A percentile compares a stretch with the other conserved stretches of the same genome.
These are phyloP conservation scores for Diaporthe citriasiana DNA, from an alignment of 2,329 filamentous ascomycete species.

Conservation along the genomic window DNA sequence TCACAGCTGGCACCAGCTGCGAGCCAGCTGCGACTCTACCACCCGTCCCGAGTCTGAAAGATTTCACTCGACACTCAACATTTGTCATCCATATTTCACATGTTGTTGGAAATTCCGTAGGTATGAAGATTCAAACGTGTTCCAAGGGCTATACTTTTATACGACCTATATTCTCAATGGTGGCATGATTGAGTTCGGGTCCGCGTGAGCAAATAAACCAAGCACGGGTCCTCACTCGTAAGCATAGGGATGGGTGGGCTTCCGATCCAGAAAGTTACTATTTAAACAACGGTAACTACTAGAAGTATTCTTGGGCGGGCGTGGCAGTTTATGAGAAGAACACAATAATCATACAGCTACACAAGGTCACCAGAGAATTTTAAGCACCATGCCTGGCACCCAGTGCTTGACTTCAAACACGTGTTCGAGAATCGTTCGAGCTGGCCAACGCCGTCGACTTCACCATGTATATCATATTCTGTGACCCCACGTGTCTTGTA, in stretches of 20 bases:
- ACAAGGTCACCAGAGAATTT: too few species aligned
- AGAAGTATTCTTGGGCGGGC: not conserved
- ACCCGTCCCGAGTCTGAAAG: too few species aligned
- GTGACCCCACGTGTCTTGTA: not conserved
- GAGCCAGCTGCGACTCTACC: not conserved
- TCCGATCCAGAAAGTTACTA: not conserved
- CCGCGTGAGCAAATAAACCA: not conserved
- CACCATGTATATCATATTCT: not conserved
- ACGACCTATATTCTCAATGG: not conserved
- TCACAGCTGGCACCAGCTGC: not conserved
- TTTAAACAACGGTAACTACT: not conserved
- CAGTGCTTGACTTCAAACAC: too few species aligned
- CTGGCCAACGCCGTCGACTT: too few species aligned
- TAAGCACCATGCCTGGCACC: too few species aligned
- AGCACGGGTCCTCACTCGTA: not conserved
- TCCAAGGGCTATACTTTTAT: too few species aligned
- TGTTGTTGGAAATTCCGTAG: not conserved
- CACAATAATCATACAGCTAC: not conserved
- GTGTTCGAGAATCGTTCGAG: not conserved
- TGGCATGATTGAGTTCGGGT: not conserved
- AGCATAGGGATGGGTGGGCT: not conserved
- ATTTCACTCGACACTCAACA: too few species aligned
- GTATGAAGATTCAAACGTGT: not conserved
- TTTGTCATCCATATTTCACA: too few species aligned
- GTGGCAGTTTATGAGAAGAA: not conserved